A percentile compares a stretch with the other conserved stretches of the same genome.
Evolutionary conservation across 495 filamentous ascomycete genomes (phyloP).

Genomic region (Monascus purpureus): DNA sequence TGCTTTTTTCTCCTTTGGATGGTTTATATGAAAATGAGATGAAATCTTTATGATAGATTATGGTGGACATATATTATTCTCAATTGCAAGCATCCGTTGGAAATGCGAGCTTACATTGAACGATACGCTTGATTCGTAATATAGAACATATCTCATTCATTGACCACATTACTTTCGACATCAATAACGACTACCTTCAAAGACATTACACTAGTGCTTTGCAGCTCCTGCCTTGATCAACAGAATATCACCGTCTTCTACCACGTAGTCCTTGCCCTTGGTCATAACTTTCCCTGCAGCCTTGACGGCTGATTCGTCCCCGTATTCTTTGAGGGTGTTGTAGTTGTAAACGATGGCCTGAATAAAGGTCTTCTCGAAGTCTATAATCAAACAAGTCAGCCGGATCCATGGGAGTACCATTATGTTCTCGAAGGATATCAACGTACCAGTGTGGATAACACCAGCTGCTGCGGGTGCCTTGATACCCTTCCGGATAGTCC

Average conservation of each 20-base stretch:
- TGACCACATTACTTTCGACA: not conserved
- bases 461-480: slow-evolving; percentile 96
- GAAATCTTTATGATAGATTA: too few species aligned
- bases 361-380: slow-evolving; percentile 99
- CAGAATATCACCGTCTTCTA: slow-evolving; percentile 43
- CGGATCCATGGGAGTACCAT: not conserved
- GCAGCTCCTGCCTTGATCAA: slow-evolving; percentile 95
- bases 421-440: too few species aligned
- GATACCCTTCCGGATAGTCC: slow-evolving; percentile 91
- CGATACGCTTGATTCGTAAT: too few species aligned
- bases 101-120: too few species aligned
- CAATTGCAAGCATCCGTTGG: too few species aligned
- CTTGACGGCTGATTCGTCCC: slow-evolving; percentile 79
- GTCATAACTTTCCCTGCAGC: slow-evolving; percentile 93
- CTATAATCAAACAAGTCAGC: slow-evolving; percentile 21
- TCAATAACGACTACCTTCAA: too few species aligned
- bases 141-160: not conserved
- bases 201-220: slow-evolving; percentile 41
- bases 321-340: slow-evolving; percentile 60
- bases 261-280: slow-evolving; percentile 95
- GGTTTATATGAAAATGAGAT: too few species aligned
- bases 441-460: slow-evolving; percentile 70
- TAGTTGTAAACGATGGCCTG: slow-evolving; percentile 89
- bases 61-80: too few species aligned
- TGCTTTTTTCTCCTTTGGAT: not conserved